phyloP scores from a whole-genome alignment of 2,329 filamentous ascomycete species.

The Penicillium griseofulvum region DNA sequence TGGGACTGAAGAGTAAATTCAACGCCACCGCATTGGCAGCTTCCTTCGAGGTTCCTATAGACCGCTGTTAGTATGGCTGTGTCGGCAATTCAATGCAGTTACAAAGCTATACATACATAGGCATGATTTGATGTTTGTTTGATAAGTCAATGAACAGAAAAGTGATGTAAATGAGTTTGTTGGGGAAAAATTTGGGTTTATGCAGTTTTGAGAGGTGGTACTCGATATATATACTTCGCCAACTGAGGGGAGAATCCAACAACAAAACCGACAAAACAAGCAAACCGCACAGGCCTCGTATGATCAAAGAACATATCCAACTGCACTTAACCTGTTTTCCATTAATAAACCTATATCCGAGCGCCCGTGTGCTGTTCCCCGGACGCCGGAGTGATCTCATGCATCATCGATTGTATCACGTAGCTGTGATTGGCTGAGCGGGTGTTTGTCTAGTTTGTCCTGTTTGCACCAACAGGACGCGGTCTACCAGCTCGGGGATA shows the following conservation, averaged over 20 bases:
- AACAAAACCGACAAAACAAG: not conserved
- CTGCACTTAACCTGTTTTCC: not conserved
- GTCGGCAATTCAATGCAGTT: not conserved
- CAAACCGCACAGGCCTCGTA: not conserved
- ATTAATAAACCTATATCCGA: not conserved
- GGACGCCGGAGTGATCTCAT: not conserved
- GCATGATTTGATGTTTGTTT: not conserved
- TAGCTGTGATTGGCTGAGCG: no score
- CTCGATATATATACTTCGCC: constrained; percentile 8
- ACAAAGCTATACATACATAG: constrained; percentile 8
- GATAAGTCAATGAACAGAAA: no score
- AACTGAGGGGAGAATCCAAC: not conserved
- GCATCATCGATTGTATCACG: constrained; percentile 8
- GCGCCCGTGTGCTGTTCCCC: not conserved
- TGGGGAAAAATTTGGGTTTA: not conserved
- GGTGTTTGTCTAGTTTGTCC: not conserved
- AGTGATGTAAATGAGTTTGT: not conserved
- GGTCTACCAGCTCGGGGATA: no score
- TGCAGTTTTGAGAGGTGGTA: constrained; percentile 15
- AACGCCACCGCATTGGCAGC: constrained; percentile 50
- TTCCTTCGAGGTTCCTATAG: constrained; percentile 48
- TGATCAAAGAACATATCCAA: not conserved
- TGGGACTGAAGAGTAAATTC: constrained; percentile 47
- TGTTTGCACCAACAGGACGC: no score
- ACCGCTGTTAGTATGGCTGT: constrained; percentile 7